phyloP scores from a whole-genome alignment of 257 asterid genomes.

The Jasminum sambac region DNA sequence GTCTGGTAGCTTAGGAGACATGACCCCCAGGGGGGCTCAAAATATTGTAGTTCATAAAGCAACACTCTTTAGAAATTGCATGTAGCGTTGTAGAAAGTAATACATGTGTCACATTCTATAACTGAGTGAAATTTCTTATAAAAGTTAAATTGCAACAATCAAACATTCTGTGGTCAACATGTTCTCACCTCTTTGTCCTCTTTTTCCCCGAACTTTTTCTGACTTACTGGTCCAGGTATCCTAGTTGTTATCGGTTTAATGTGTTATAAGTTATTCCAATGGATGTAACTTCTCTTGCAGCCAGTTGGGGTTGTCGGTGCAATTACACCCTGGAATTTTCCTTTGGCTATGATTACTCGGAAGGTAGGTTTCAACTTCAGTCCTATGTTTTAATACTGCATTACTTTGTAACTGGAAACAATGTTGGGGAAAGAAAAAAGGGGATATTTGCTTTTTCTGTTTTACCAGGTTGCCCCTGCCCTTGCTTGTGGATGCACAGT shows the following conservation, averaged over 20 bases:
- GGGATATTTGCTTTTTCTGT: conserved; percentile 22
- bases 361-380: conserved; percentile 46
- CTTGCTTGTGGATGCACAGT: conserved; percentile 98
- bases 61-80: conserved; percentile 18
- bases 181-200: conserved; percentile 11
- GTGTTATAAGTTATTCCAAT: conserved; percentile 16
- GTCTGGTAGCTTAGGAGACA: neutral
- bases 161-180: neutral
- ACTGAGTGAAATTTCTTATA: neutral
- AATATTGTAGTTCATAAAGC: neutral
- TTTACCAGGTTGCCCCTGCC: conserved; percentile 90
- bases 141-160: neutral
- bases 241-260: conserved; percentile 9
- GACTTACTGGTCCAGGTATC: conserved; percentile 3
- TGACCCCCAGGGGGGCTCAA: neutral
- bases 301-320: conserved; percentile 99
- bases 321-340: conserved; percentile 97
- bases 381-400: conserved; percentile 15
- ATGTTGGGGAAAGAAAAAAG: conserved; percentile 20
- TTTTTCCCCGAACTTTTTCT: conserved; percentile 6
- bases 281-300: conserved; percentile 49
- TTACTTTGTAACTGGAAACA: conserved; percentile 11
- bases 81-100: conserved; percentile 6
- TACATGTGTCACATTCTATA: neutral
- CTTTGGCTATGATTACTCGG: conserved; percentile 98